Evolutionary conservation across 495 filamentous ascomycete genomes (phyloP).

Genomic region (Tuber microsphaerosporum): DNA sequence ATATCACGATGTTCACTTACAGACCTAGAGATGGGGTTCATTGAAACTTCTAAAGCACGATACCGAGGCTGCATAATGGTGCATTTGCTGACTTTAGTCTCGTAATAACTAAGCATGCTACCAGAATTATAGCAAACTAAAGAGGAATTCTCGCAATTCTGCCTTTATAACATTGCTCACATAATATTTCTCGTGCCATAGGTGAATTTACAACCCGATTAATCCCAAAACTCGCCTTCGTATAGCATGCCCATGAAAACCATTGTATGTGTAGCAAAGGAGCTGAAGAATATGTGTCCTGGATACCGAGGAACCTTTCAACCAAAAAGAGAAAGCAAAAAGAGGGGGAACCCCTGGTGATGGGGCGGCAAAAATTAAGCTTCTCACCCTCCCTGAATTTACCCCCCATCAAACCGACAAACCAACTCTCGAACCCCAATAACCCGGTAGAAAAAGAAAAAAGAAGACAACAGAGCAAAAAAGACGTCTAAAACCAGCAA

Average conservation of each 20-base stretch:
- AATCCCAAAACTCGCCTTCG: neutral
- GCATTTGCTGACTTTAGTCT: neutral
- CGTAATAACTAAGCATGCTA: neutral
- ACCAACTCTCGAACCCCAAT: conserved; percentile 3
- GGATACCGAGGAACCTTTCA: neutral
- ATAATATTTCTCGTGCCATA: conserved; percentile 1
- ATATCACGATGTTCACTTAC: neutral
- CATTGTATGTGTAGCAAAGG: neutral
- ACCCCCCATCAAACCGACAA: conserved; percentile 3
- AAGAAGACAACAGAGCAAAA: neutral
- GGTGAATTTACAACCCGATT: conserved; percentile 1
- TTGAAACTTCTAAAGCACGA: neutral
- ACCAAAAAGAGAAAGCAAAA: conserved; percentile 11
- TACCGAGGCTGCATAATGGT: neutral
- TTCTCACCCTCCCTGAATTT: conserved; percentile 3
- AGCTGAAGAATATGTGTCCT: neutral
- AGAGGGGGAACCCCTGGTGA: neutral
- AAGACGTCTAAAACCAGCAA: neutral
- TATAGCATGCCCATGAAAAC: neutral
- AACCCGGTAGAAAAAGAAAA: neutral
- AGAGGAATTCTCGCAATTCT: neutral
- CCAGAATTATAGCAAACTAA: neutral
- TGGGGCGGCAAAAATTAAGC: conserved; percentile 7
- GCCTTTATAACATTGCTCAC: neutral
- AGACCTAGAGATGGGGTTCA: neutral